A percentile compares a stretch with the other conserved stretches of the same genome.
These are phyloP conservation scores for Fraxinus latifolia DNA, from an alignment of 305 asterid species.

Conservation along the genomic window DNA sequence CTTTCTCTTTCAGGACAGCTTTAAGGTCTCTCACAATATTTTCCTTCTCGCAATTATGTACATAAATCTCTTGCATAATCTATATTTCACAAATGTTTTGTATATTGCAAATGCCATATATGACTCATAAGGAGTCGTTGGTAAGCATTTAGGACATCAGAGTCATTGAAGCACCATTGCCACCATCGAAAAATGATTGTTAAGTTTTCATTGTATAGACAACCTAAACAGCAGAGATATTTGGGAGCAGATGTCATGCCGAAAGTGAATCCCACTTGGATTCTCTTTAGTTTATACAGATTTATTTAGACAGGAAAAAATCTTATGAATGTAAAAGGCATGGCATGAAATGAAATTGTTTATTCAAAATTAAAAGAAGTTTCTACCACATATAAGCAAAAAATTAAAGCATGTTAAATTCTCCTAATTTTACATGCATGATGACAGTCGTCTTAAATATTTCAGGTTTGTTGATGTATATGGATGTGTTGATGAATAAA, in stretches of 20 bases:
- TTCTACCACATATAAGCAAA: neutral
- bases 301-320: neutral
- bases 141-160: neutral
- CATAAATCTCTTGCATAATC: neutral
- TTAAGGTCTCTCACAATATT: conserved; percentile 5
- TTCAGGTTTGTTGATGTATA: neutral
- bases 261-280: neutral
- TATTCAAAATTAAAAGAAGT: neutral
- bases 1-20: neutral
- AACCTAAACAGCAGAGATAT: neutral
- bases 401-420: neutral
- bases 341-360: neutral
- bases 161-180: neutral
- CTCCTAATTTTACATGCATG: neutral
- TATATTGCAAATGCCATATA: neutral
- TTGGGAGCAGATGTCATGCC: neutral
- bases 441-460: neutral
- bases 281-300: neutral
- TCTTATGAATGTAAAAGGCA: neutral
- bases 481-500: neutral
- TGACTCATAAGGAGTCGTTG: neutral
- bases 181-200: neutral
- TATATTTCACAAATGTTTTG: neutral
- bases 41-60: neutral
- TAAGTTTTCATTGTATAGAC: neutral